A percentile compares a stretch with the other conserved stretches of the same genome.
Evolutionary conservation across 2,329 filamentous ascomycete genomes (phyloP).

Genomic region (Exophiala lecanii-corni): DNA sequence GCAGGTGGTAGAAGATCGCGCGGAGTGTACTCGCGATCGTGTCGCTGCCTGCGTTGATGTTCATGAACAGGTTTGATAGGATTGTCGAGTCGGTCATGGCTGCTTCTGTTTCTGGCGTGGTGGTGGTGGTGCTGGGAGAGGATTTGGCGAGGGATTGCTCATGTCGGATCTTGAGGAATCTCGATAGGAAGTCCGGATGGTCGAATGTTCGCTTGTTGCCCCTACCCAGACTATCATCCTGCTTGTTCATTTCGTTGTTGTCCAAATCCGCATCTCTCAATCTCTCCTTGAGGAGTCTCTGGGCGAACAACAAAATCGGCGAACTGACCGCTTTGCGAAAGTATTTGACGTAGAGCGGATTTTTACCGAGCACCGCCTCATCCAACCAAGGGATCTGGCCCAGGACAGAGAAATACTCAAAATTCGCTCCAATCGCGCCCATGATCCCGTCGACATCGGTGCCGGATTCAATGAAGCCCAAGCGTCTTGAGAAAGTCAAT

Average conservation of each 20-base stretch:
- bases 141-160: constrained; percentile 3
- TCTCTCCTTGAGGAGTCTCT: constrained; percentile 19
- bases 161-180: constrained; percentile 24
- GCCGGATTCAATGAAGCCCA: constrained; percentile 33
- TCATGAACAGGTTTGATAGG: constrained; percentile 26
- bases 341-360: constrained; percentile 27
- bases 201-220: constrained; percentile 11
- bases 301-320: constrained; percentile 22
- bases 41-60: constrained; percentile 61
- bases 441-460: constrained; percentile 34
- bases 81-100: constrained; percentile 20
- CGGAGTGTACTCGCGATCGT: constrained; percentile 72
- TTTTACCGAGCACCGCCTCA: constrained; percentile 31
- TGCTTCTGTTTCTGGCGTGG: constrained; percentile 6
- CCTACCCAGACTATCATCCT: constrained; percentile 9
- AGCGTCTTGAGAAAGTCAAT: constrained; percentile 32
- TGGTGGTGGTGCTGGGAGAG: background rate
- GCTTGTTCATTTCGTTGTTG: background rate
- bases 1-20: constrained; percentile 68
- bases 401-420: constrained; percentile 29
- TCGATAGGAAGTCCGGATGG: constrained; percentile 25
- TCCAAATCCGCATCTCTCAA: background rate
- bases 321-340: constrained; percentile 23
- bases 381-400: constrained; percentile 37
- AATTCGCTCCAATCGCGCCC: constrained; percentile 27